Evolutionary conservation across 1,284 basidiomycete species (phyloP), one percentile per base, ranked within the genome.

Genomic region (Abortiporus biennis): DNA sequence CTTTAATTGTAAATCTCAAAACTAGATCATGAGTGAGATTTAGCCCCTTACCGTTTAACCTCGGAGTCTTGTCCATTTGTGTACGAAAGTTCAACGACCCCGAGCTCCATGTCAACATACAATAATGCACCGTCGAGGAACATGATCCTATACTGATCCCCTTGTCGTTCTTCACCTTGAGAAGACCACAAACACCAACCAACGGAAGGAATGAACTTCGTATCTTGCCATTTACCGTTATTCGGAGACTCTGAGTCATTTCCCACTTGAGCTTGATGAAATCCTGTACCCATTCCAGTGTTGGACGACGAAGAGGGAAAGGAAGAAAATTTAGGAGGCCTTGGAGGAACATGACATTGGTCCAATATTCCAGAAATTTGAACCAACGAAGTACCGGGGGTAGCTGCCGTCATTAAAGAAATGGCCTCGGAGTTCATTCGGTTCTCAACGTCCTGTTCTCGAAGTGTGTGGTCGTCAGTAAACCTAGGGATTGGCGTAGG

Each of bases 91-190:
- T 12, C 19, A 6, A 38, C 13, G 19, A 4, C 6, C 24, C 37
- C 23, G 15, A 25, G 22, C 5, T 25, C 37, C 11, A 27, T 17
- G 23, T 38, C 29, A 8, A 38, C 37, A 4, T 12, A 15, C 6
- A 38, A 12, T 5, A 25, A 38, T 24, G 19, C 37, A 23, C 37
- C 37, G 17, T 38, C 37, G 5, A 38, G 23, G 24, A 38, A 38
- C 20, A 38, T 16, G 17, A 27, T 9, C 15, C 15, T 8, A 23
- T 25, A 12, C 23, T 22, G 36, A n/a, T 17, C 6, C 22, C 19
- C 36, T 6, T 20, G 11, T 11, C 19, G 13, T 5, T 37, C 13
- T 4, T 25, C 11, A 6, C 24, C 8, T n/a, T n/a, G n/a, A n/a
- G n/a, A n/a, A 25, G 22, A 25, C 9, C 37, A 5, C 13, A 16